phyloP scores from a whole-genome alignment of 2,329 filamentous ascomycete species.

The Scedosporium apiospermum region DNA sequence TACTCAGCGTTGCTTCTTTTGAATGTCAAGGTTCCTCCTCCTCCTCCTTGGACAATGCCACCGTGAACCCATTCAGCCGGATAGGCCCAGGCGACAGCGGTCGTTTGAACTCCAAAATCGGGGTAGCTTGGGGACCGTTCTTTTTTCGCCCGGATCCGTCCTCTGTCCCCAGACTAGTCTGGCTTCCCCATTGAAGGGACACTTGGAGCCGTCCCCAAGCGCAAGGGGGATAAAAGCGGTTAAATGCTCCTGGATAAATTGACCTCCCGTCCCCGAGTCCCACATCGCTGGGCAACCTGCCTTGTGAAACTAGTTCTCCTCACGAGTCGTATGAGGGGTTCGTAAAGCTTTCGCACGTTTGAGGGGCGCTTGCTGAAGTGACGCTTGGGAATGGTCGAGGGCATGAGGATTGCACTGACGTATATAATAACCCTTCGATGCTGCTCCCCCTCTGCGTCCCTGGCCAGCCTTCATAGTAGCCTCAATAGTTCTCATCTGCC shows the following conservation, averaged over 20 bases:
- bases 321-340: conserved; percentile 1
- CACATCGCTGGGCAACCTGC: neutral
- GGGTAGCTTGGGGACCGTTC: neutral
- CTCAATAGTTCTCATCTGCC: neutral
- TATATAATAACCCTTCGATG: neutral
- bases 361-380: neutral
- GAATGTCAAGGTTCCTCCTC: neutral
- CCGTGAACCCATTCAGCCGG: neutral
- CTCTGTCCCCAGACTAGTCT: neutral
- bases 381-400: neutral
- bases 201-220: neutral
- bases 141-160: neutral
- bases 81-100: neutral
- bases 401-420: neutral
- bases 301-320: neutral
- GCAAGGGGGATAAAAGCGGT: conserved; percentile 3
- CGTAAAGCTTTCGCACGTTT: neutral
- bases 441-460: neutral
- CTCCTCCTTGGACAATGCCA: neutral
- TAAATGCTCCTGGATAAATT: conserved; percentile 7
- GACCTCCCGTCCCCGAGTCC: neutral
- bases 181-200: neutral
- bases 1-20: neutral
- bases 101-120: neutral
- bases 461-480: neutral